A percentile compares a stretch with the other conserved stretches of the same genome.
Evolutionary conservation across 352 stramenopile genomes (phyloP).

Genomic region (Globisporangium splendens): DNA sequence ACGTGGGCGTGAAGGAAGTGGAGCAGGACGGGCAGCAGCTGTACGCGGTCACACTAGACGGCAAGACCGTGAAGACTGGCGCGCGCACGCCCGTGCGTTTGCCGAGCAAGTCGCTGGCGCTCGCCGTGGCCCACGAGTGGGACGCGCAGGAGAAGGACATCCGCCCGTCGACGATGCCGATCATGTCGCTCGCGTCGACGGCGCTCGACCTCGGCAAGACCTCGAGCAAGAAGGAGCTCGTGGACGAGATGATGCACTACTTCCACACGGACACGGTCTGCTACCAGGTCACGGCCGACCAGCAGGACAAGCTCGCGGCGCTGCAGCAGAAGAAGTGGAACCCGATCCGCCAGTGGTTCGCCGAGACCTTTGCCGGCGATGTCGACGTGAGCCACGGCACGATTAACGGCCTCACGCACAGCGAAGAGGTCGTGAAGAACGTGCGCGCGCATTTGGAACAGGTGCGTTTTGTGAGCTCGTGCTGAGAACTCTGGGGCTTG

Average conservation of each 20-base stretch:
- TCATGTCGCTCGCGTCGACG: conserved; percentile 85
- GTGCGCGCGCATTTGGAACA: conserved; percentile 59
- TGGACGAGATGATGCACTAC: conserved; percentile 86
- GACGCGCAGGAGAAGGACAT: conserved; percentile 75
- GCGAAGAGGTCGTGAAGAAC: conserved; percentile 53
- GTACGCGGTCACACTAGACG: conserved; percentile 76
- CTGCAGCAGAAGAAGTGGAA: conserved; percentile 86
- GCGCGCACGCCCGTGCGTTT: conserved; percentile 56
- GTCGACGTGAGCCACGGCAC: conserved; percentile 82
- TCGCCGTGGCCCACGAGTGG: conserved; percentile 80
- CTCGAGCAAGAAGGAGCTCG: conserved; percentile 49
- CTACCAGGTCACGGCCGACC: conserved; percentile 78
- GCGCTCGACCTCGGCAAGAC: conserved; percentile 63
- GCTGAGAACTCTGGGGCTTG: conserved; percentile 1
- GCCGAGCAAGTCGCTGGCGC: conserved; percentile 63
- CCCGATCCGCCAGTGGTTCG: conserved; percentile 82
- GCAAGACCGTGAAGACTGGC: conserved; percentile 77
- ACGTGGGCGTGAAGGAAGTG: conserved; percentile 68
- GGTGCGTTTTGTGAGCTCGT: conserved; percentile 21
- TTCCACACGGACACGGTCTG: conserved; percentile 88
- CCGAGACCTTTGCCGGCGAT: conserved; percentile 63
- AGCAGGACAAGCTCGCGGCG: conserved; percentile 76
- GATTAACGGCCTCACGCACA: conserved; percentile 62
- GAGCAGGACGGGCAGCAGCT: conserved; percentile 22
- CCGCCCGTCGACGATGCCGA: conserved; percentile 79